Conservation (phyloP, 306 rosid species). For the Oemleria cerasiformis region DNA sequence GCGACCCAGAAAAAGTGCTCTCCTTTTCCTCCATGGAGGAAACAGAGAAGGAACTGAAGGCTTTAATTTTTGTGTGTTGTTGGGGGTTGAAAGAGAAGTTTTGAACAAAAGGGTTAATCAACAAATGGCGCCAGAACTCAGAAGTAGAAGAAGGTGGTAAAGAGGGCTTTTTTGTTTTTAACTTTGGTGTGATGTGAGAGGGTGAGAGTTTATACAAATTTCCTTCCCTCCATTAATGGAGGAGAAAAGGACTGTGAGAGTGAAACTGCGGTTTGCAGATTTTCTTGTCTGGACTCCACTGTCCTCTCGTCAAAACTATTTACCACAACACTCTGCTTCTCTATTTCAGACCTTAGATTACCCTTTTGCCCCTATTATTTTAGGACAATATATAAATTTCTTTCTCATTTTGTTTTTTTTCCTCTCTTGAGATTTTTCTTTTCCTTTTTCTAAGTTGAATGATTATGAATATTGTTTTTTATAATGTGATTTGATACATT, state of each 20-base stretch:
- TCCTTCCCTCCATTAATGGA: slow-evolving; percentile 63
- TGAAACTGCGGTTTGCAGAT: slow-evolving; percentile 37
- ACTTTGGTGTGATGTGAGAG: slow-evolving; percentile 26
- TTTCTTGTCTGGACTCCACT: slow-evolving; percentile 47
- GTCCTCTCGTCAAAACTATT: slow-evolving; percentile 3
- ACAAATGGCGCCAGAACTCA: slow-evolving; percentile 76
- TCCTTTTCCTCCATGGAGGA: slow-evolving; percentile 52
- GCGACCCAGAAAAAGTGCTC: slow-evolving; percentile 35
- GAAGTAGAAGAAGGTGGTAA: slow-evolving; percentile 18
- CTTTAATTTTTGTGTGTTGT: background rate
- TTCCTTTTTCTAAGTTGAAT: no score
- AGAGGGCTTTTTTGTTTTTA: slow-evolving; percentile 5
- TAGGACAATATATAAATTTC: background rate
- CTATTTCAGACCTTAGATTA: background rate
- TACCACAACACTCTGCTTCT: background rate
- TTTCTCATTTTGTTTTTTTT: background rate
- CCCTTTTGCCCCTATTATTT: background rate
- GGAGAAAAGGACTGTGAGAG: slow-evolving; percentile 31
- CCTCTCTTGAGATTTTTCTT: background rate
- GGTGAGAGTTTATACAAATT: slow-evolving; percentile 33
- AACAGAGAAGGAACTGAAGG: slow-evolving; percentile 3
- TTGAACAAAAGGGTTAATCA: slow-evolving; percentile 38
- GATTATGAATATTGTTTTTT: no score
- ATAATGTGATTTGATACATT: background rate
- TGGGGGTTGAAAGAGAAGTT: slow-evolving; percentile 27